Evolutionary conservation across 164 flowering plant genomes (phyloP), one percentile per base, ranked within the genome.

Genomic region (Sedum album): DNA sequence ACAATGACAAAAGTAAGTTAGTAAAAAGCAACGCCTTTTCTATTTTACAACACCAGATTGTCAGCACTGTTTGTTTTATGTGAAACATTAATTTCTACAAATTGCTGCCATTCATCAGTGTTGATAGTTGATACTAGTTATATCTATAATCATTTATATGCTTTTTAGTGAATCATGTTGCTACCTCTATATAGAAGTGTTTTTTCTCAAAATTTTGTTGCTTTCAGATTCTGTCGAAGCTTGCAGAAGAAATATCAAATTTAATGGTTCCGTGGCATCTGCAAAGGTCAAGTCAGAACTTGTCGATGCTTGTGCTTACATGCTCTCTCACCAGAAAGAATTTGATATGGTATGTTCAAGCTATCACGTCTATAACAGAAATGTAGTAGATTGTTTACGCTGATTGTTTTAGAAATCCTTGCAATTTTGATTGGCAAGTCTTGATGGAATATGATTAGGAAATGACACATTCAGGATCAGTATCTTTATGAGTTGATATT

Each of bases 291-390:
- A 92, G 72, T 86, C 97, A 11, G 85, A 86, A 68, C 83, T 86
- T 74, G 84, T 89, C 65, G 99, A 95, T 85, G 96, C 99, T 72
- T 88, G 97, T 72, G 88, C 90, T 26, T 85, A 82, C 72, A 92
- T 95, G 97, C 93, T 92, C 53, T 86, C 91, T 23, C 96, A 92
- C 74, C 91, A 79, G 28, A 95, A 92, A 79, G 99, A 95, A 75
- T 95, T 88, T 81, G 99, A 95, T 75, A 85, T 86, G 97, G 99
- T 95, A 86, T 68, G 83, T 33, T 10, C n/a, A 18, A 26, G 4
- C 46, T 7, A 13, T 66, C 10, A n/a, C 25, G 33, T 66, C 5
- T 66, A n/a, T 14, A 9, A 7, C 51, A 7, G 21, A 66, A 31
- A 6, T 15, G 38, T 35, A 62, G 5, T 7, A n/a, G 53, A 48